Base-by-base conservation (phyloP, 345 rosid genomes). In the Syzygium jambos region DNA sequence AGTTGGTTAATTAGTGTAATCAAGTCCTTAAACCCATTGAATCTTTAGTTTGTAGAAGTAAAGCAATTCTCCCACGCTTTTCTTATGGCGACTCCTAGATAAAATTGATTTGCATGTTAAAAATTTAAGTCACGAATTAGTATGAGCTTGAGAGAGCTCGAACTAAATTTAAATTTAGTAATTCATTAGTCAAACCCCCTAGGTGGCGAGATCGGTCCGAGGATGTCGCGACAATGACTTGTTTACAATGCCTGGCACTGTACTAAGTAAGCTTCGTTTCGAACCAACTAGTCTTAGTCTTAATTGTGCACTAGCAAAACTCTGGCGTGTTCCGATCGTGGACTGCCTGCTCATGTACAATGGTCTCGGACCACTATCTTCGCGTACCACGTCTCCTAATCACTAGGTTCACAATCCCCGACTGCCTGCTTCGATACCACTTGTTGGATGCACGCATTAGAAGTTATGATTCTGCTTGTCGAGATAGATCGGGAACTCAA, bases 281-380 rank as follows among this genome's bases (percentile, higher is more conserved):
- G 1, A 25, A 55, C 27, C 59, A 55, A 55, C 3, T 55, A 11
- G 22, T 55, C 4, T 19, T 27, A 55, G 22, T 55, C 27, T 27
- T 55, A 27, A 55, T 55, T 55, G 2, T 55, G 59, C 59, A 55
- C 59, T 55, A 55, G 59, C 22, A 0, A 6, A 55, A 55, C 11
- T 55, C 4, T 7, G 57, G 23, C 1, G 1, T 38, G 41, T 23
- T 54, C 0, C 0, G 2, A 21, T 21, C 25, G 2, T 0, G 11
- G 10, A 21, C 59, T 11, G 9, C 59, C 27, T 3, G 11, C 59
- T 55, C 59, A 55, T 2, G 59, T 55, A 55, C 27, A 55, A 55
- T 22, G 23, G 27, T 55, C 1, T 55, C 9, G 27, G 27, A 55
- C 27, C 59, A 55, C 59, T 9, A 11, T 56, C 59, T 56, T 56